These are phyloP conservation scores for Solanum neorickii DNA, from an alignment of 257 asterid species.

Conservation along the genomic window DNA sequence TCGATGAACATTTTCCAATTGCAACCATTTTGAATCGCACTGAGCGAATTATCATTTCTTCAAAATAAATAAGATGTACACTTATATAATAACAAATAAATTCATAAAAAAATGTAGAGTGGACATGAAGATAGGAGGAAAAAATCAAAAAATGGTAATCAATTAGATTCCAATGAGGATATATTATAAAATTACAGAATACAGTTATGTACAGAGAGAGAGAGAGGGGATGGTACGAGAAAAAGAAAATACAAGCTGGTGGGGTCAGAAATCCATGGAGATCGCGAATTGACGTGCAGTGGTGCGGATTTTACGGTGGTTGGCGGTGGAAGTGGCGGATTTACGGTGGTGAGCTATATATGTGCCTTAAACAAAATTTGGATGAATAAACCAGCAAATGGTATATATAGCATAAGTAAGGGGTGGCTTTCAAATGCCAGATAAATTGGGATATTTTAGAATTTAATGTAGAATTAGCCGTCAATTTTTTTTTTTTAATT, in stretches of 20 bases:
- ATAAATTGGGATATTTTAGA: too few relatives aligned
- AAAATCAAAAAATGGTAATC: background rate
- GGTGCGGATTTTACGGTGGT: background rate
- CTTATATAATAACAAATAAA: background rate
- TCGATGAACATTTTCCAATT: constrained; percentile 13
- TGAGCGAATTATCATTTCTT: background rate
- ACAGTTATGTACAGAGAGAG: background rate
- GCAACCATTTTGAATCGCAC: constrained; percentile 11
- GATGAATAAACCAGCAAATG: background rate
- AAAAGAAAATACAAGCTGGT: background rate
- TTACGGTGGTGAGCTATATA: background rate
- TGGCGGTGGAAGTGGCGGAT: background rate
- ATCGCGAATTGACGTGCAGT: background rate
- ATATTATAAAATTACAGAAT: background rate
- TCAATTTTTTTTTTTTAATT: too few relatives aligned
- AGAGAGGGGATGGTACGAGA: background rate
- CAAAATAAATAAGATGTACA: background rate
- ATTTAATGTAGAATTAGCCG: background rate
- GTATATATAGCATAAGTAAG: too few relatives aligned
- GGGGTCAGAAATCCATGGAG: background rate
- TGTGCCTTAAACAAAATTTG: background rate
- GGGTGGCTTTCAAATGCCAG: too few relatives aligned
- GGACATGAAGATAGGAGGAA: background rate
- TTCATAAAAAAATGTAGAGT: background rate
- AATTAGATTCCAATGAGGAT: background rate